Conservation (phyloP, 257 asterid species). For the Rhazya stricta region DNA sequence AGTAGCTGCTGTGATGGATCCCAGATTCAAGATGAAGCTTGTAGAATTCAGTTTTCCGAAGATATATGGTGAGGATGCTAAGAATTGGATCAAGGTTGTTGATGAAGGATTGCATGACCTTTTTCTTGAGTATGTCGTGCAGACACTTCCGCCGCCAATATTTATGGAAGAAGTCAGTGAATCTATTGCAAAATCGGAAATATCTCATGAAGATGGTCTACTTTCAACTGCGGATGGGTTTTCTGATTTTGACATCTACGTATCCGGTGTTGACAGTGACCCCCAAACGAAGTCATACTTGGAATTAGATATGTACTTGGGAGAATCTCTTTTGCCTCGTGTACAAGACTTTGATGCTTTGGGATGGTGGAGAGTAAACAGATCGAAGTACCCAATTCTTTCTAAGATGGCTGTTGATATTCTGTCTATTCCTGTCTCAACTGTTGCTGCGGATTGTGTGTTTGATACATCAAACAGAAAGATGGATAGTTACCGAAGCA, state of each 20-base stretch:
- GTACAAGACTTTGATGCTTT: slow-evolving; percentile 69
- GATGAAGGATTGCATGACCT: slow-evolving; percentile 18
- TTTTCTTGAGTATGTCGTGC: slow-evolving; percentile 22
- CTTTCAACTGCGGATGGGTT: slow-evolving; percentile 13
- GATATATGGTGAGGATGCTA: slow-evolving; percentile 18
- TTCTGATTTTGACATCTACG: slow-evolving; percentile 16
- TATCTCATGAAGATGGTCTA: slow-evolving; percentile 11
- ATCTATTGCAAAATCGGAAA: slow-evolving; percentile 4
- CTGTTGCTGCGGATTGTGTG: slow-evolving; percentile 44
- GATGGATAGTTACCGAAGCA: slow-evolving; percentile 42
- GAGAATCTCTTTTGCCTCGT: slow-evolving; percentile 54
- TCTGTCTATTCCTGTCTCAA: slow-evolving; percentile 64
- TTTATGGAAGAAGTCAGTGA: slow-evolving; percentile 16
- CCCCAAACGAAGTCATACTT: slow-evolving; percentile 31
- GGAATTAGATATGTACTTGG: slow-evolving; percentile 61
- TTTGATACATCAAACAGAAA: slow-evolving; percentile 44
- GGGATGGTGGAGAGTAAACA: slow-evolving; percentile 78
- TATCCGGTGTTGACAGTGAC: slow-evolving; percentile 34
- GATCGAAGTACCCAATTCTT: slow-evolving; percentile 51
- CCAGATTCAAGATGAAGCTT: slow-evolving; percentile 31
- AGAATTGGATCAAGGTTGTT: slow-evolving; percentile 16
- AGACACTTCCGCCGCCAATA: slow-evolving; percentile 19
- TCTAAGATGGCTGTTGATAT: slow-evolving; percentile 74
- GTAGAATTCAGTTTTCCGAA: slow-evolving; percentile 23
- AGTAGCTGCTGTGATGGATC: slow-evolving; percentile 36